Base-by-base conservation (phyloP, 140 eudicot species). In the Cichorium intybus region DNA sequence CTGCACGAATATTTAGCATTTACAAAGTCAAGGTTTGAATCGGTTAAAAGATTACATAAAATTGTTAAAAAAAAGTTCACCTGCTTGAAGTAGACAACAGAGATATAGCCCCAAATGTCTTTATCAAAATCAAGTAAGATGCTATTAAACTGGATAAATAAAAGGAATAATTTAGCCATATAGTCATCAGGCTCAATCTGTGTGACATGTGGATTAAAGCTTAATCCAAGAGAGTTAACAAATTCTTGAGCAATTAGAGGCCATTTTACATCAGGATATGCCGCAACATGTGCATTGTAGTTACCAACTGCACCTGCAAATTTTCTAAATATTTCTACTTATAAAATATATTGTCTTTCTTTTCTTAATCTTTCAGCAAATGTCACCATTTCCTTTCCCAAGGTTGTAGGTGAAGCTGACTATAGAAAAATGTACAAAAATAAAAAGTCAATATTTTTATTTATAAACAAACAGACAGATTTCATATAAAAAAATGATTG, bases 281-380 rank as follows among this genome's bases (percentile, higher is more conserved):
- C 99, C 63, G 85, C n/a, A n/a, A n/a, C n/a, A n/a, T n/a, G n/a
- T n/a, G n/a, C n/a, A n/a, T n/a, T n/a, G n/a, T n/a, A n/a, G 76
- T 92, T 92, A 41, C 99, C 97, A 57, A 92, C 97, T 43, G 99
- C 99, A 7, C 95, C 96, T 72, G 92, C 95, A 85, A 92, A 92
- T 67, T 92, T 92, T 33, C 99, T 95, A 47, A 88, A 73, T 22
- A 92, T 71, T 66, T 88, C 95, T 64, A 85, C 69, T 68, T 77
- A 80, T 16, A 95, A 85, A 47, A 85, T 58, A 43, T 73, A 79
- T 18, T 68, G 70, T 52, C 81, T 73, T 81, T 88, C 93, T 69
- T 80, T 68, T 64, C n/a, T n/a, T n/a, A n/a, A n/a, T n/a, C n/a
- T n/a, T n/a, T n/a, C n/a, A n/a, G n/a, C n/a, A n/a, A n/a, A n/a